Conservation (phyloP, 1,139 yeast species). For the Yueomyces sp. region DNA sequence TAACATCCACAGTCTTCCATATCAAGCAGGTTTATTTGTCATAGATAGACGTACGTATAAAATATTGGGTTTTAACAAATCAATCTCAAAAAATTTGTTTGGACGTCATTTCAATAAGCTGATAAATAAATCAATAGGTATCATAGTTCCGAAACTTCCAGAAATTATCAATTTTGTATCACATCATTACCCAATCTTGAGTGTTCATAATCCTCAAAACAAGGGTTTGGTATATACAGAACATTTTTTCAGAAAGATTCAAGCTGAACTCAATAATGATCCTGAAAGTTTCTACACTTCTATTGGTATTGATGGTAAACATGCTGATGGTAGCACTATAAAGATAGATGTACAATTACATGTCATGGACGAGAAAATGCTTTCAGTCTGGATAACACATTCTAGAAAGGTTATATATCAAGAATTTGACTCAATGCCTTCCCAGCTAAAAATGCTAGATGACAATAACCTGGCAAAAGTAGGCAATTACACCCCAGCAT, state of each 20-base stretch:
- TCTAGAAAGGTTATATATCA: slow-evolving; percentile 36
- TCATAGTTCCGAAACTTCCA: slow-evolving; percentile 56
- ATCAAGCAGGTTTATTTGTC: slow-evolving; percentile 77
- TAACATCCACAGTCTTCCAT: slow-evolving; percentile 65
- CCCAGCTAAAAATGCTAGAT: slow-evolving; percentile 26
- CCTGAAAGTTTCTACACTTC: slow-evolving; percentile 39
- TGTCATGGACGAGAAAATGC: slow-evolving; percentile 45
- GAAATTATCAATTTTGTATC: slow-evolving; percentile 39
- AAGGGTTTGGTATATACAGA: slow-evolving; percentile 68
- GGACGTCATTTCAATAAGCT: slow-evolving; percentile 47
- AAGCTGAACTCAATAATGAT: slow-evolving; percentile 16
- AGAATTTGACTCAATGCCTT: slow-evolving; percentile 23
- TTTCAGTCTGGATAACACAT: slow-evolving; percentile 77
- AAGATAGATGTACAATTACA: slow-evolving; percentile 73
- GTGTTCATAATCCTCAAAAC: slow-evolving; percentile 22
- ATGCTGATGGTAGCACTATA: slow-evolving; percentile 56
- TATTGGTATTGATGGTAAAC: slow-evolving; percentile 55
- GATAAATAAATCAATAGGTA: slow-evolving; percentile 39
- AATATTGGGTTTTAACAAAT: slow-evolving; percentile 45
- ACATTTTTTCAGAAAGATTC: slow-evolving; percentile 66
- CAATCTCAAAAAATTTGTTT: slow-evolving; percentile 67
- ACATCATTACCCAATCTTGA: slow-evolving; percentile 30
- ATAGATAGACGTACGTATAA: slow-evolving; percentile 26
- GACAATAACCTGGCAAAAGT: slow-evolving; percentile 24
- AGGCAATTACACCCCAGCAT: slow-evolving; percentile 18